Percentiles rank a stretch among this genome's conserved stretches.
These are phyloP conservation scores for Neonectria faginata DNA, from an alignment of 2,329 filamentous ascomycete genomes.

Conservation along the genomic window DNA sequence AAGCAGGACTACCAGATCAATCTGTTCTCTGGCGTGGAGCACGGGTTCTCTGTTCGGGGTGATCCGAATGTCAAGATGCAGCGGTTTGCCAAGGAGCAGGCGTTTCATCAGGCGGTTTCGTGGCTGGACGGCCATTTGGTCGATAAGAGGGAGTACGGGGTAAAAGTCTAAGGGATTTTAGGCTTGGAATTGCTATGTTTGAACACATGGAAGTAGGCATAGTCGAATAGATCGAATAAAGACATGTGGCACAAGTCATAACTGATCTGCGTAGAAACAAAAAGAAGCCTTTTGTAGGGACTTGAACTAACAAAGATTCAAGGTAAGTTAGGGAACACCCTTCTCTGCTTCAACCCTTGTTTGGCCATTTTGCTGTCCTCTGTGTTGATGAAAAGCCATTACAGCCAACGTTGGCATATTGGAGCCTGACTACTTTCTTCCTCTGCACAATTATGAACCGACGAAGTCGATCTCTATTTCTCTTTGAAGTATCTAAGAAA, in stretches of 20 bases:
- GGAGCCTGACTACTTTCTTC: too few relatives aligned
- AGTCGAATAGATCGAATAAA: neutral
- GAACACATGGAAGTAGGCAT: neutral
- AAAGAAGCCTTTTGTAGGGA: neutral
- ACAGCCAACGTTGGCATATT: too few relatives aligned
- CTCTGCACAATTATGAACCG: too few relatives aligned
- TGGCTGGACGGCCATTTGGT: constrained; percentile 68
- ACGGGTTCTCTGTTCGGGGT: constrained; percentile 80
- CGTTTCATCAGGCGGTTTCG: constrained; percentile 79
- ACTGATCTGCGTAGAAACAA: neutral
- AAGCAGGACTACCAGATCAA: constrained; percentile 79
- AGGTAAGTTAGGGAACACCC: neutral
- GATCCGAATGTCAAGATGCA: constrained; percentile 68
- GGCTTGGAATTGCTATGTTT: neutral
- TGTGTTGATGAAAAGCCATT: too few relatives aligned
- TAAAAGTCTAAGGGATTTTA: neutral
- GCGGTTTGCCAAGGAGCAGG: constrained; percentile 82
- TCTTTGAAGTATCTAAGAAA: too few relatives aligned
- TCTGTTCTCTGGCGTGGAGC: constrained; percentile 76
- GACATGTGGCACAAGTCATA: neutral
- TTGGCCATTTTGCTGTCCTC: too few relatives aligned
- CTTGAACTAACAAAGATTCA: neutral
- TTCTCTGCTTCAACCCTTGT: neutral
- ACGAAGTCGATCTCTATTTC: too few relatives aligned
- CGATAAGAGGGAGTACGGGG: neutral